phyloP scores from a whole-genome alignment of 179 eudicot species.

The Gypsophila paniculata region DNA sequence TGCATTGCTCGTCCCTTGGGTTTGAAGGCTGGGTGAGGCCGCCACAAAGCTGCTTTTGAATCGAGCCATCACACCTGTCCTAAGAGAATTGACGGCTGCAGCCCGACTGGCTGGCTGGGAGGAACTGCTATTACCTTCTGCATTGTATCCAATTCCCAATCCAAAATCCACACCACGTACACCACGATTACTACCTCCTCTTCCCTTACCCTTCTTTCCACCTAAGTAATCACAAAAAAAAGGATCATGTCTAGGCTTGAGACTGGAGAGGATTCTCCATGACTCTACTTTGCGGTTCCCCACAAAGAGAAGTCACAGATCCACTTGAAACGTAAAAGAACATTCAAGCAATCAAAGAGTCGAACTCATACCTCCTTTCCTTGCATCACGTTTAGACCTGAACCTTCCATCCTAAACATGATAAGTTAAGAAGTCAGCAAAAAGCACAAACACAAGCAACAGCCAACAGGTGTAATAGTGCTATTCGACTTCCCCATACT shows the following conservation, averaged over 20 bases:
- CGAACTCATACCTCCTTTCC: conserved; percentile 79
- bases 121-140: conserved; percentile 47
- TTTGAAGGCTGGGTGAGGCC: conserved; percentile 60
- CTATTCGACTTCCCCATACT: not conserved
- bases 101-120: conserved; percentile 53
- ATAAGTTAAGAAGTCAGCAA: conserved; percentile 46
- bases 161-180: conserved; percentile 97
- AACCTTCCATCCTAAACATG: conserved; percentile 82
- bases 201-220: conserved; percentile 91
- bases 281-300: not conserved
- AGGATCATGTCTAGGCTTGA: not conserved
- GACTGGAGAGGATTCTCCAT: not conserved
- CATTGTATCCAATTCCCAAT: conserved; percentile 78
- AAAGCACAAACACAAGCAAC: conserved; percentile 11
- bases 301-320: not conserved
- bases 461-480: not conserved
- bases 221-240: conserved; percentile 38
- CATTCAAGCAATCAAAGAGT: not conserved
- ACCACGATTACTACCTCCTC: conserved; percentile 78
- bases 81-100: conserved; percentile 67
- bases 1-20: conserved; percentile 33
- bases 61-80: conserved; percentile 74
- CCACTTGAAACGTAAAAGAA: not conserved
- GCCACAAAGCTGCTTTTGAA: conserved; percentile 77
- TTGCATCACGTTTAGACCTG: conserved; percentile 94